These are phyloP conservation scores for Phytopythium cucurbitacearum DNA, from an alignment of 352 stramenopile genomes.

Conservation along the genomic window DNA sequence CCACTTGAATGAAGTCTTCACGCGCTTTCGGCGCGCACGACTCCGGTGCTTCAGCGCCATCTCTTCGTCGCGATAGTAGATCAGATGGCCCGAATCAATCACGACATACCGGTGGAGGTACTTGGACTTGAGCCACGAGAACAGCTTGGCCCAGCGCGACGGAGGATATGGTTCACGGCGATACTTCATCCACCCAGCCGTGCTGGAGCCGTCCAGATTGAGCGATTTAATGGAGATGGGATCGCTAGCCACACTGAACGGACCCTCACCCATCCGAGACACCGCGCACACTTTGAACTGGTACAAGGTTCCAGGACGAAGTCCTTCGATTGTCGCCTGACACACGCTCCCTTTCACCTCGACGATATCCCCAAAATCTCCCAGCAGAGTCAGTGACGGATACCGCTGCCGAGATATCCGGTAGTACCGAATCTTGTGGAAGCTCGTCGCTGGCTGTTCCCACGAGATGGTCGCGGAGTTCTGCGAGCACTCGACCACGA, in stretches of 20 bases:
- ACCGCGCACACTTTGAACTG: conserved; percentile 86
- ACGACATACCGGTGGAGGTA: conserved; percentile 83
- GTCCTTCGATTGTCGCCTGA: conserved; percentile 60
- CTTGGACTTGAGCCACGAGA: conserved; percentile 72
- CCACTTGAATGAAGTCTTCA: conserved; percentile 76
- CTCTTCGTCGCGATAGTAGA: conserved; percentile 85
- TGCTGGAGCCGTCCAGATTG: conserved; percentile 72
- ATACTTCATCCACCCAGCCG: conserved; percentile 86
- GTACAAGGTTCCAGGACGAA: conserved; percentile 76
- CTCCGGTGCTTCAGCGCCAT: conserved; percentile 73
- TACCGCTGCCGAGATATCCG: conserved; percentile 77
- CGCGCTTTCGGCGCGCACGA: conserved; percentile 65
- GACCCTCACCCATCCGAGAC: conserved; percentile 82
- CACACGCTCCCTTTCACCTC: conserved; percentile 58
- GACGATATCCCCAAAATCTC: conserved; percentile 77
- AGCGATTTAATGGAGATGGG: conserved; percentile 65
- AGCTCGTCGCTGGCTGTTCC: conserved; percentile 46
- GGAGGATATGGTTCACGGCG: conserved; percentile 51
- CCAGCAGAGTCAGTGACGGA: conserved; percentile 77
- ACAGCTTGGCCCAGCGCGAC: conserved; percentile 39
- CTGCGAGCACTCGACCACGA: conserved; percentile 51
- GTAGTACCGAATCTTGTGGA: conserved; percentile 83
- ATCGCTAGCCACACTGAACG: conserved; percentile 71
- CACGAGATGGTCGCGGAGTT: conserved; percentile 77
- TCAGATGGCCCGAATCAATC: conserved; percentile 58